Conservation (phyloP, 176 grass and related monocot species). For the Urochloa ruziziensis region DNA sequence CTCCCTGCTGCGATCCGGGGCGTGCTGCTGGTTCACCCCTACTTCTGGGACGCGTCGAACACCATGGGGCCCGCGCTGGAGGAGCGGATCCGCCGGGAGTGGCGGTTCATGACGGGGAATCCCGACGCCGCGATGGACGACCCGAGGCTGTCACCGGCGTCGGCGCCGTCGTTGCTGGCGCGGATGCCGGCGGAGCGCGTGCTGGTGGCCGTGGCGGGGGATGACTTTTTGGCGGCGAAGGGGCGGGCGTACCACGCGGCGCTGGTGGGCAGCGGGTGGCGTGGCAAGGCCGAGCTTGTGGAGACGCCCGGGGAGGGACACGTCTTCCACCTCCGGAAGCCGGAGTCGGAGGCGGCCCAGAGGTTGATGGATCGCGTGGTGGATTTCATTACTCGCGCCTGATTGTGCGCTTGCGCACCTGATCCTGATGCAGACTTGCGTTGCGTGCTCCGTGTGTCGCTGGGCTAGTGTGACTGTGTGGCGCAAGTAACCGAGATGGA, state of each 20-base stretch:
- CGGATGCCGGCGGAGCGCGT: background rate
- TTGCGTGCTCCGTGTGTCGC: background rate
- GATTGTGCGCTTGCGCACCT: background rate
- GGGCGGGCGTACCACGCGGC: conserved; percentile 38
- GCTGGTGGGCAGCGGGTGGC: conserved; percentile 39
- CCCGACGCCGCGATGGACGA: conserved; percentile 23
- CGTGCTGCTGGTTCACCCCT: conserved; percentile 39
- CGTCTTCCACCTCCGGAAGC: conserved; percentile 29
- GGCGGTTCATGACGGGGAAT: conserved; percentile 36
- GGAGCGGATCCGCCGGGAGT: conserved; percentile 31
- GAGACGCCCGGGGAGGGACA: conserved; percentile 36
- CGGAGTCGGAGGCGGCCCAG: conserved; percentile 16
- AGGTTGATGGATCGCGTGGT: conserved; percentile 13
- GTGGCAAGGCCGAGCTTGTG: conserved; percentile 41
- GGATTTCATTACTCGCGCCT: conserved; percentile 21
- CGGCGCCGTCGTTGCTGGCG: background rate
- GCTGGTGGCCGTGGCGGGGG: conserved; percentile 34
- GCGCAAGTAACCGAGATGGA: too few relatives aligned
- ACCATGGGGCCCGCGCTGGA: conserved; percentile 20
- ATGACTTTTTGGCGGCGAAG: conserved; percentile 48
- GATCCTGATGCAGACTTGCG: background rate
- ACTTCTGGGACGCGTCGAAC: conserved; percentile 63
- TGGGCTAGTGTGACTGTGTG: too few relatives aligned
- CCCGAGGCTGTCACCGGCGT: conserved; percentile 27
- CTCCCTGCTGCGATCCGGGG: conserved; percentile 26